phyloP scores from a whole-genome alignment of 208 protist species.

The Crithidia acanthocephali region DNA sequence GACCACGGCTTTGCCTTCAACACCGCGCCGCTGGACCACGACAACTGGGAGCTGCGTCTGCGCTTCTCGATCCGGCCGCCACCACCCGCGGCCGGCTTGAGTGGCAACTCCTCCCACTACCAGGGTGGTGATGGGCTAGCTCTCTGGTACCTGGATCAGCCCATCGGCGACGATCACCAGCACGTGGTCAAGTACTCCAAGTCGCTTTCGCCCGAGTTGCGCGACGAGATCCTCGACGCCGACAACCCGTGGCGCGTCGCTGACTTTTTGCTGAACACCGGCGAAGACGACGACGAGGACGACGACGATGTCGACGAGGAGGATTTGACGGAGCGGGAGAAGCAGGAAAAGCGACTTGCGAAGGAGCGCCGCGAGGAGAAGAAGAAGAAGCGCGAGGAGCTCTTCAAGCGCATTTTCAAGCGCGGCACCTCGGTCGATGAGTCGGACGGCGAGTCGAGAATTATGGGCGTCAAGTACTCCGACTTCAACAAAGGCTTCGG shows the following conservation, averaged over 20 bases:
- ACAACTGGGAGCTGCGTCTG: slow-evolving; percentile 73
- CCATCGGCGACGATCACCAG: slow-evolving; percentile 84
- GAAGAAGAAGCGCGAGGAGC: slow-evolving; percentile 58
- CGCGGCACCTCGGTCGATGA: slow-evolving; percentile 71
- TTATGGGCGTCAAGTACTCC: slow-evolving; percentile 82
- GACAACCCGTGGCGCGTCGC: slow-evolving; percentile 67
- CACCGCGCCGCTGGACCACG: slow-evolving; percentile 71
- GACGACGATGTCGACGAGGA: slow-evolving; percentile 52
- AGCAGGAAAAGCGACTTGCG: slow-evolving; percentile 23
- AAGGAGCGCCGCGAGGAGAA: slow-evolving; percentile 37
- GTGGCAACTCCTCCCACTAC: slow-evolving; percentile 34
- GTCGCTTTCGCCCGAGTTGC: slow-evolving; percentile 53
- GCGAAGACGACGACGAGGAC: slow-evolving; percentile 56
- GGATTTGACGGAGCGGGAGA: slow-evolving; percentile 53
- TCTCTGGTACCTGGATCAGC: slow-evolving; percentile 82
- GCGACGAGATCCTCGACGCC: slow-evolving; percentile 46
- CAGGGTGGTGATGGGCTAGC: slow-evolving; percentile 85
- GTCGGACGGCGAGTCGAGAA: slow-evolving; percentile 52
- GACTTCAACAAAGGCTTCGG: slow-evolving; percentile 77
- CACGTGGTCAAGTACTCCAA: slow-evolving; percentile 85
- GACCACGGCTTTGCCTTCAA: slow-evolving; percentile 87
- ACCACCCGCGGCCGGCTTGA: slow-evolving; percentile 36
- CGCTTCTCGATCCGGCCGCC: slow-evolving; percentile 77
- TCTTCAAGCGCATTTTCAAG: slow-evolving; percentile 69
- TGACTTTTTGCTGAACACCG: slow-evolving; percentile 69